These are phyloP conservation scores for Phytophthora constricta DNA, from an alignment of 352 stramenopile species.

Conservation along the genomic window DNA sequence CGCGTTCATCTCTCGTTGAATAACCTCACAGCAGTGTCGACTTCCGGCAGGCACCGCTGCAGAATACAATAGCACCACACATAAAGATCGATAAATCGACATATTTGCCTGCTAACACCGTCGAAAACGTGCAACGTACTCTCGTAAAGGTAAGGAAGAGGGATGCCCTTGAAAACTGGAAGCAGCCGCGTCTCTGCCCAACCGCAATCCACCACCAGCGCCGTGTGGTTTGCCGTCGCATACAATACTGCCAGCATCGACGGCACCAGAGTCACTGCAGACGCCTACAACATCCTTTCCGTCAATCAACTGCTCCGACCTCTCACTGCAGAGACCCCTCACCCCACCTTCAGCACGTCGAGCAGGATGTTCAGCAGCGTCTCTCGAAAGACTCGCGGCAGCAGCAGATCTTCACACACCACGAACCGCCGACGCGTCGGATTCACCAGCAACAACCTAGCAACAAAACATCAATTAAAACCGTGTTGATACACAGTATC, in stretches of 20 bases:
- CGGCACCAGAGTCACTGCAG: constrained; percentile 72
- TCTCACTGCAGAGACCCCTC: not conserved
- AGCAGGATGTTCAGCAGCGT: constrained; percentile 72
- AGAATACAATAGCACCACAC: not conserved
- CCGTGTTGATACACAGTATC: not conserved
- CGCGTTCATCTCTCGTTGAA: constrained; percentile 38
- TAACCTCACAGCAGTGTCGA: constrained; percentile 50
- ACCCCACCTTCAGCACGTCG: constrained; percentile 57
- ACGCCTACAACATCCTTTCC: constrained; percentile 30
- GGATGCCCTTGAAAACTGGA: constrained; percentile 85
- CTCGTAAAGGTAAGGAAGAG: constrained; percentile 70
- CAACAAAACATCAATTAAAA: not conserved
- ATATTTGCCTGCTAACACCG: not conserved
- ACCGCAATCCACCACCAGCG: constrained; percentile 81
- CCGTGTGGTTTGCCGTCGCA: constrained; percentile 75
- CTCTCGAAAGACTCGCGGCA: constrained; percentile 66
- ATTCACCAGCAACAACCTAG: constrained; percentile 73
- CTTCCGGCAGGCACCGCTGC: constrained; percentile 56
- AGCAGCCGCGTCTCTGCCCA: constrained; percentile 77
- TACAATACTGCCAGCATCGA: constrained; percentile 71
- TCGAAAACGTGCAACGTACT: constrained; percentile 38
- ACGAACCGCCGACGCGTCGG: constrained; percentile 76
- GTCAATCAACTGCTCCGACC: constrained; percentile 4
- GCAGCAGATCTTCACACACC: constrained; percentile 80
- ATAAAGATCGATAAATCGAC: not conserved